These are phyloP conservation scores for Boletellus deceptivus DNA, from an alignment of 1,284 basidiomycete species.

Conservation along the genomic window DNA sequence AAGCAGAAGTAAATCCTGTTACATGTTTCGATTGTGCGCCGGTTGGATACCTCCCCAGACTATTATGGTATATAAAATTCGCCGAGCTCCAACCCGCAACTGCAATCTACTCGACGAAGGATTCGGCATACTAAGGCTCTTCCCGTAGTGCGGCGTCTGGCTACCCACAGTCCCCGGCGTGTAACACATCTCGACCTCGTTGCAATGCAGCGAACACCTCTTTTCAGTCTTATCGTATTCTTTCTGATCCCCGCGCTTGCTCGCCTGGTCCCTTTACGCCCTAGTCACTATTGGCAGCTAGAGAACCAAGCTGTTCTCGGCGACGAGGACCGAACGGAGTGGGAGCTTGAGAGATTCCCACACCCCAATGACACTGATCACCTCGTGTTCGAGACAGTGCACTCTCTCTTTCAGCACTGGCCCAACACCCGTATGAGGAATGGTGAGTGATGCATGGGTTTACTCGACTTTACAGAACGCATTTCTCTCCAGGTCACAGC, in stretches of 20 bases:
- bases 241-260: not conserved
- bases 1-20: too few species aligned
- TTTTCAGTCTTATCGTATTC: not conserved
- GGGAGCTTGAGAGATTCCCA: slow-evolving; percentile 12
- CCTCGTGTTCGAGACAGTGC: not conserved
- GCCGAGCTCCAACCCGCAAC: too few species aligned
- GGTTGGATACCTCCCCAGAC: too few species aligned
- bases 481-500: slow-evolving; percentile 36
- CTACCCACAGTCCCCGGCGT: too few species aligned
- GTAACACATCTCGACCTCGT: too few species aligned
- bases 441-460: not conserved
- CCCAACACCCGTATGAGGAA: not conserved
- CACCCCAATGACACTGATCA: not conserved
- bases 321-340: not conserved
- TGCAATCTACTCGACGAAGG: too few species aligned
- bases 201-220: not conserved
- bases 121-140: too few species aligned
- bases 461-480: not conserved
- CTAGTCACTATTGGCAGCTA: not conserved
- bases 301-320: not conserved
- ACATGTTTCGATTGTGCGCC: too few species aligned
- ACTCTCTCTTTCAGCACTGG: not conserved
- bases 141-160: too few species aligned
- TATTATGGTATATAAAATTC: too few species aligned
- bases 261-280: not conserved